Evolutionary conservation across 148 eudicot species (phyloP).

Genomic region (Talinum fruticosum): DNA sequence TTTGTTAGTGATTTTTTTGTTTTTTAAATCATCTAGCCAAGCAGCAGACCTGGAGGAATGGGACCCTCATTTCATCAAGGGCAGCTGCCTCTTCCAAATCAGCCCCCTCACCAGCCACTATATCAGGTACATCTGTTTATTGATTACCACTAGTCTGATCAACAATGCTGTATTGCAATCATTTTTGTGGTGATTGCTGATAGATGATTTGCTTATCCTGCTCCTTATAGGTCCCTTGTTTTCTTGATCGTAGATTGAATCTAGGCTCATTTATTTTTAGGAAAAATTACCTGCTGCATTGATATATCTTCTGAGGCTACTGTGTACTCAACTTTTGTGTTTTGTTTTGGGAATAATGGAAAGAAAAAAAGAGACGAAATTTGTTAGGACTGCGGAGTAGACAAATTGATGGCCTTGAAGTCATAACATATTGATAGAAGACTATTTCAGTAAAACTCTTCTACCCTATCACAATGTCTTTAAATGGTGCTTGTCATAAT

Average conservation of each 20-base stretch:
- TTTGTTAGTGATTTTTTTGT: neutral
- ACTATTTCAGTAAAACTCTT: too few species aligned
- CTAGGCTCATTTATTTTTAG: neutral
- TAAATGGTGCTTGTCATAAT: too few species aligned
- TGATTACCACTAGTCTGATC: neutral
- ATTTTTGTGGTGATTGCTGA: neutral
- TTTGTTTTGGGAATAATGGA: neutral
- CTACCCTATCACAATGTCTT: too few species aligned
- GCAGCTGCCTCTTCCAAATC: constrained; percentile 62
- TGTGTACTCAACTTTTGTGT: neutral
- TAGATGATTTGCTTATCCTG: neutral
- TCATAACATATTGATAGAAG: neutral
- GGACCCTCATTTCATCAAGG: constrained; percentile 72
- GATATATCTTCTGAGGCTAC: neutral
- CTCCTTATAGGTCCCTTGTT: neutral
- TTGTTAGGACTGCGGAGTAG: neutral
- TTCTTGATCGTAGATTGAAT: neutral
- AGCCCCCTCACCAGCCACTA: constrained; percentile 50
- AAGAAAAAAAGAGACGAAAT: neutral
- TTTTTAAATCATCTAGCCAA: constrained; percentile 42
- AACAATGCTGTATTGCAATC: neutral
- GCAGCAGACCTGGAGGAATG: constrained; percentile 44
- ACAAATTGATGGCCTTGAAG: neutral
- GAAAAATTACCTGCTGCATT: neutral
- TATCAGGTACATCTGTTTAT: constrained; percentile 54